A percentile compares a stretch with the other conserved stretches of the same genome.
These are phyloP conservation scores for Talaromyces sp. DNA, from an alignment of 2,329 filamentous ascomycete species.

Conservation along the genomic window DNA sequence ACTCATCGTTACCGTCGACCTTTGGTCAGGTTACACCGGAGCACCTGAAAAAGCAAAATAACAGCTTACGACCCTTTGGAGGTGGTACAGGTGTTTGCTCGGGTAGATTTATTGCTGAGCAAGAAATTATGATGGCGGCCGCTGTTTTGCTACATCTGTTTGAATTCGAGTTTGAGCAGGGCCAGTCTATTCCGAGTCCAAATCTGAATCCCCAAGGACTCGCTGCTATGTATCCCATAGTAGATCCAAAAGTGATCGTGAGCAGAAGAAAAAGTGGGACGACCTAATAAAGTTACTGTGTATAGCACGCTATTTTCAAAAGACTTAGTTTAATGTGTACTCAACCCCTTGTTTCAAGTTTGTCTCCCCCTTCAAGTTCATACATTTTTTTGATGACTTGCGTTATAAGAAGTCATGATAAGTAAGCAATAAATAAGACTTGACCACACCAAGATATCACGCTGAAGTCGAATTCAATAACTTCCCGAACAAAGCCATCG, in stretches of 20 bases:
- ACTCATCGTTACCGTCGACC: neutral
- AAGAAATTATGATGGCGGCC: conserved; percentile 15
- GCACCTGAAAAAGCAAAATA: conserved; percentile 10
- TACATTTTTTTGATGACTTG: too few species aligned
- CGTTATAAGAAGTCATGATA: too few species aligned
- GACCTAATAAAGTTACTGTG: neutral
- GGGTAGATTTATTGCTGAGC: conserved; percentile 17
- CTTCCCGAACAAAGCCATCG: too few species aligned
- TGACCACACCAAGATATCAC: too few species aligned
- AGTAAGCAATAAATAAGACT: too few species aligned
- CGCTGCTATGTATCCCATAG: conserved; percentile 15
- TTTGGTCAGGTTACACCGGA: neutral
- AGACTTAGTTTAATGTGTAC: neutral
- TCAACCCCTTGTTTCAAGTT: too few species aligned
- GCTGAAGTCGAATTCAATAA: too few species aligned
- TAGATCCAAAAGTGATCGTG: conserved; percentile 8
- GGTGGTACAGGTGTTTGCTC: conserved; percentile 17
- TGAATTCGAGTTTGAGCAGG: conserved; percentile 2
- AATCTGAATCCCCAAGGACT: conserved; percentile 13
- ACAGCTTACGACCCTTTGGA: conserved; percentile 14
- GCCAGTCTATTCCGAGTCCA: conserved; percentile 5
- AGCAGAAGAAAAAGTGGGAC: neutral
- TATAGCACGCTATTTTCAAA: neutral
- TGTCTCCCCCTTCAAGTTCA: neutral
- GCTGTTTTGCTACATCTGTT: conserved; percentile 10